Evolutionary conservation across 805 yeast species (phyloP), one percentile per base, ranked within the genome.

Genomic region (Yarrowia yakushimensis): DNA sequence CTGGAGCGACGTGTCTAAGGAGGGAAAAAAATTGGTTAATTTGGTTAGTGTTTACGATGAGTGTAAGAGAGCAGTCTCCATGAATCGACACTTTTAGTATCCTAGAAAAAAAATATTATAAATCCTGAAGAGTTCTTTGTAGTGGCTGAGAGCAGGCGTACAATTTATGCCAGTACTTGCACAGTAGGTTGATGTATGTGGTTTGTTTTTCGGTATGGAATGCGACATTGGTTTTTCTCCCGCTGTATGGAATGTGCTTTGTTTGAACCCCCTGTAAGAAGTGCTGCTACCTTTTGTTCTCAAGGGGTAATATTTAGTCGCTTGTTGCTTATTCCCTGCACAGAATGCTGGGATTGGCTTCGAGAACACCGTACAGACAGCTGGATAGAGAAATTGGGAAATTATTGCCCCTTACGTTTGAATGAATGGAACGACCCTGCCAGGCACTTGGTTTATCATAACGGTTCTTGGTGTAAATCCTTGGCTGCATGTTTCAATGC

Each of bases 1-100:
- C 78, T 74, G 34, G 92, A 88, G 65, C 78, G 90, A 67, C 83
- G 79, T 5, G 72, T 72, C 12, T 72, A 64, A 50, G 13, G 6
- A 30, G 4, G 10, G 23, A 2, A 15, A 5, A 18, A 37, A 22
- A 1, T 7, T 23, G 10, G 27, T 8, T 20, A 11, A 10, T 18
- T 18, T 15, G 17, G n/a, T 20, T 23, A 25, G 25, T 20, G 42
- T 37, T 37, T 37, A 20, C 11, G 37, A 4, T 4, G 37, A 31
- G 15, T 17, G 20, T 7, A 34, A 34, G 20, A n/a, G 37, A 31
- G 17, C 41, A 33, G 10, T 13, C n/a, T 13, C 17, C 34, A 12
- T 12, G 34, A 37, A 23, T 37, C 23, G 22, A 39, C 17, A 1
- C 41, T 36, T n/a, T n/a, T n/a, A n/a, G n/a, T n/a, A n/a, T n/a